Conservation (phyloP, 139 green algal genomes). For the Coelastrella sp. region DNA sequence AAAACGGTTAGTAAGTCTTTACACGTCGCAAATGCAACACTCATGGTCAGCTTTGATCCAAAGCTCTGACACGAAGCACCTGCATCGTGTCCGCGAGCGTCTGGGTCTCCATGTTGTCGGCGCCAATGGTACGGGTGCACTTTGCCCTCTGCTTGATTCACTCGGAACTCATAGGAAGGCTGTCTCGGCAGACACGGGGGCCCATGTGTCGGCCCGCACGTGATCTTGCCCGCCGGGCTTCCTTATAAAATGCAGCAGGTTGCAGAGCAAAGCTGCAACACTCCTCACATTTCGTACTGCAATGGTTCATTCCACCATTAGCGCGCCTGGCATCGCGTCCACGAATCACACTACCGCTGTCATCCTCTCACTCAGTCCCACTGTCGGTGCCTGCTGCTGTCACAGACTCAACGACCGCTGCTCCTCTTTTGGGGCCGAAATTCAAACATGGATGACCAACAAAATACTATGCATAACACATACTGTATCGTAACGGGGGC, state of each 20-base stretch:
- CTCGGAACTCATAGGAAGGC: background rate
- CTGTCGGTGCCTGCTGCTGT: too few relatives aligned
- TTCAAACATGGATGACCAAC: background rate
- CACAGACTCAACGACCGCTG: too few relatives aligned
- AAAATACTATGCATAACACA: background rate
- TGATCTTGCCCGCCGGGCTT: background rate
- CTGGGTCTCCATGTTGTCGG: background rate
- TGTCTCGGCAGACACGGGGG: background rate
- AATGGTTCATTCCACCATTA: too few relatives aligned
- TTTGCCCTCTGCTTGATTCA: too few relatives aligned
- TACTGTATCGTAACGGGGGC: constrained; percentile 70
- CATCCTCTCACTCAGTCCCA: too few relatives aligned
- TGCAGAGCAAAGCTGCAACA: background rate
- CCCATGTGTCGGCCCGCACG: background rate
- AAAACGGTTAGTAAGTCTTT: background rate
- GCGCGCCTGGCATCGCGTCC: too few relatives aligned
- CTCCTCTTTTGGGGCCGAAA: background rate
- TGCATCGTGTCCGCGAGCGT: background rate
- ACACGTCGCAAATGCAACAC: too few relatives aligned
- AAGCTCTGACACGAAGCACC: background rate
- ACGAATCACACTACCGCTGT: too few relatives aligned
- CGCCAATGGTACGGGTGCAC: background rate
- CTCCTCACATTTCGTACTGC: background rate
- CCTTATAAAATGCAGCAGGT: background rate
- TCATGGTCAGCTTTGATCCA: too few relatives aligned